Evolutionary conservation across 106 monocot species (phyloP), one percentile per base, ranked within the genome.

Genomic region (Amphibolis antarctica): DNA sequence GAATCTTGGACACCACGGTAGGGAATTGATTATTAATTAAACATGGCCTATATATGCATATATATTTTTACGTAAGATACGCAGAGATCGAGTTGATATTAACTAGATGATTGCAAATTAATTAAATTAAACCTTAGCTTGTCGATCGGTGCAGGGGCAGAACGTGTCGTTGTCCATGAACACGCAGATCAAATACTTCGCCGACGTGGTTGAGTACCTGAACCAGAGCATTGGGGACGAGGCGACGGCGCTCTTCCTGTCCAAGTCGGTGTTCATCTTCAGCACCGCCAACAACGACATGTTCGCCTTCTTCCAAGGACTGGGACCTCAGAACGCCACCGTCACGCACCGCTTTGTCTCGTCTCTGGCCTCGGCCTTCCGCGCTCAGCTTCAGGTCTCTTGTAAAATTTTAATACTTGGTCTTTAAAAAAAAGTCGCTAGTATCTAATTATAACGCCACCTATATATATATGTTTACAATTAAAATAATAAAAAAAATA

Each of bases 251-350:
- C 14, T 0, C 21, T 5, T 70, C 17, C 53, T 79, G 31, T 76
- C 77, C 24, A 74, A 76, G 44, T 82, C 85, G 1, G 11, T 86
- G n/a, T 86, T 86, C 59, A 15, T 86, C 6, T 66, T 86, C 42
- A 82, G 79, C 66, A 63, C 76, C 0, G 85, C 45, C 9, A 76
- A 60, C 62, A 86, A 82, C 53, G 85, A 82, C 44, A 62, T 82
- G 54, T 79, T 78, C 15, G 51, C 0, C 1, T 75, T 62, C 62
- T 61, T 24, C 25, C 12, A 50, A 21, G 14, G 7, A 0, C 9
- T 18, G 42, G 62, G 71, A 7, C 50, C 2, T 49, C 60, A 50
- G 44, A 71, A 62, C 23, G 23, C 18, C 47, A 71, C 62, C 31
- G 47, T 49, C 12, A 48, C 22, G 28, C 62, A 71, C n/a, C 53